A percentile compares a stretch with the other conserved stretches of the same genome.
Conservation (phyloP, 345 rosid species). For the Hibiscus trionum region DNA sequence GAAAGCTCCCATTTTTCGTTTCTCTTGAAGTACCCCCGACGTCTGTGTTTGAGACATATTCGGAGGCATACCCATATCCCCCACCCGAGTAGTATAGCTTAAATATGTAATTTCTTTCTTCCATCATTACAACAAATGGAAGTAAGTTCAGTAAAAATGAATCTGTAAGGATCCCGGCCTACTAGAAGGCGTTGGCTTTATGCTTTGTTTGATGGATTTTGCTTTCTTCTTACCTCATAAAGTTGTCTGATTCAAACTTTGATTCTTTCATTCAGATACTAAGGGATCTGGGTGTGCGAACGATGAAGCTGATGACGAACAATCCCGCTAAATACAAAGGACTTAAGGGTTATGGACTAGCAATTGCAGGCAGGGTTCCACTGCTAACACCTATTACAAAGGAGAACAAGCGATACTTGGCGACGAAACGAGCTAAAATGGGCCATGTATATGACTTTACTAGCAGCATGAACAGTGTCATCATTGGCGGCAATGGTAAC, state of each 20-base stretch:
- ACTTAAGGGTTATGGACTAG: slow-evolving; percentile 68
- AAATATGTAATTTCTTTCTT: neutral
- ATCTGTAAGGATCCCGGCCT: neutral
- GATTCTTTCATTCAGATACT: slow-evolving; percentile 43
- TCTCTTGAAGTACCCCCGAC: neutral
- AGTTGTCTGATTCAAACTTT: neutral
- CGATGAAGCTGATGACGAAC: slow-evolving; percentile 87
- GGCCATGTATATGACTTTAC: slow-evolving; percentile 59
- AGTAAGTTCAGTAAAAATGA: neutral
- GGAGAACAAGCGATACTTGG: slow-evolving; percentile 72
- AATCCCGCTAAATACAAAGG: slow-evolving; percentile 79
- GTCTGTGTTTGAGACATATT: neutral
- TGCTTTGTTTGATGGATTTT: neutral
- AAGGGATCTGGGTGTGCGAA: slow-evolving; percentile 69
- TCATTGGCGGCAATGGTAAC: slow-evolving; percentile 14
- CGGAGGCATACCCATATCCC: neutral
- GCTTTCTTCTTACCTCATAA: neutral
- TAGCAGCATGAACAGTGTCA: slow-evolving; percentile 23
- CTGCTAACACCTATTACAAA: slow-evolving; percentile 53
- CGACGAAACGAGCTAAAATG: slow-evolving; percentile 69
- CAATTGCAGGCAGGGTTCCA: slow-evolving; percentile 70
- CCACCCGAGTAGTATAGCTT: neutral
- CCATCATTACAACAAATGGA: neutral
- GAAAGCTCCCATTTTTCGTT: neutral
- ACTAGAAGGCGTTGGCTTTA: neutral